Percentiles rank a stretch among this genome's conserved stretches.
These are phyloP conservation scores for Phialophora expanda DNA, from an alignment of 2,329 filamentous ascomycete genomes.

Conservation along the genomic window DNA sequence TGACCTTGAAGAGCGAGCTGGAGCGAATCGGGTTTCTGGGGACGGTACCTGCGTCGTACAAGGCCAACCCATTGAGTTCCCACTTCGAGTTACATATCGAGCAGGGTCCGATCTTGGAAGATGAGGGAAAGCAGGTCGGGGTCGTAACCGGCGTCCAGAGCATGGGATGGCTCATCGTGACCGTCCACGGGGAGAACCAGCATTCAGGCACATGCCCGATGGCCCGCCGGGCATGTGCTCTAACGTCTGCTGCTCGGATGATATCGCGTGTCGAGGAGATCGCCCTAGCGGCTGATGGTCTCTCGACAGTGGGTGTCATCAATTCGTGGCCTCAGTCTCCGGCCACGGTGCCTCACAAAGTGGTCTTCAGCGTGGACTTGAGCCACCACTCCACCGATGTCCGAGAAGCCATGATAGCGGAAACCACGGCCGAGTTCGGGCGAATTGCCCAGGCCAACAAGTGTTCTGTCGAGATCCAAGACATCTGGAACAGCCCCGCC, in stretches of 20 bases:
- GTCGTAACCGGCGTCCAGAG: constrained; percentile 75
- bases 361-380: constrained; percentile 35
- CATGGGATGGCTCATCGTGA: constrained; percentile 74
- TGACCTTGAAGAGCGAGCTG: constrained; percentile 64
- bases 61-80: constrained; percentile 69
- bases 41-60: constrained; percentile 59
- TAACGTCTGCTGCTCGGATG: constrained; percentile 66
- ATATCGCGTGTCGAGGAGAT: constrained; percentile 19
- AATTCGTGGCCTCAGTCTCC: constrained; percentile 68
- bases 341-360: constrained; percentile 56
- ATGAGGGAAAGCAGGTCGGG: constrained; percentile 69
- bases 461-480: constrained; percentile 22
- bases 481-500: constrained; percentile 45
- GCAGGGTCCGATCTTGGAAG: constrained; percentile 77
- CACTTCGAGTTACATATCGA: constrained; percentile 88
- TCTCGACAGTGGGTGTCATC: constrained; percentile 73
- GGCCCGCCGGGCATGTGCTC: constrained; percentile 67
- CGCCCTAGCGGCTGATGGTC: constrained; percentile 47
- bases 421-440: constrained; percentile 13
- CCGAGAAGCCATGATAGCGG: constrained; percentile 29
- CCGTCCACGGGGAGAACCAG: constrained; percentile 68
- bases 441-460: constrained; percentile 23
- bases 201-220: constrained; percentile 78
- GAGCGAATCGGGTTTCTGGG: constrained; percentile 70
- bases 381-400: constrained; percentile 31